Evolutionary conservation across 306 rosid genomes (phyloP), one percentile per base, ranked within the genome.

Genomic region (Senna siamea): DNA sequence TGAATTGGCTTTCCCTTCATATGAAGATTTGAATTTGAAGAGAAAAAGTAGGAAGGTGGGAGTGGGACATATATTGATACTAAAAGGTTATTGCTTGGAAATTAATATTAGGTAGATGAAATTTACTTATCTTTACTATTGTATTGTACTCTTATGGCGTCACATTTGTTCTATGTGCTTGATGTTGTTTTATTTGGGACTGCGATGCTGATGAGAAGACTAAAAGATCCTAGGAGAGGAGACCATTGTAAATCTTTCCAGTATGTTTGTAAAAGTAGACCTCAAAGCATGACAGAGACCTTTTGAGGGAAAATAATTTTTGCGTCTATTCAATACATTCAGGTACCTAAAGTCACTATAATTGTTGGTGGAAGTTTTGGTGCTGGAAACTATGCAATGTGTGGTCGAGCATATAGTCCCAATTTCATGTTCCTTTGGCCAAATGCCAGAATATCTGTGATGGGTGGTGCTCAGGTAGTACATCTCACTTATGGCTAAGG

Each of bases 381-480:
- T 71, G 97, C 98, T 70, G 98, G 98, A 72, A 91, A 91, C 83
- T 94, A 94, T 84, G 98, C 98, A 74, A 94, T 94, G 98, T 94
- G 98, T 66, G 98, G 98, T 35, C 97, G 98, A 69, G 97, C 98
- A 50, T 94, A 91, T 58, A 94, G 96, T 87, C 98, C 98, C 18
- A 73, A 94, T 78, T 94, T 94, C 87, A 82, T 89, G 89, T 94
- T 88, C 88, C 85, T 94, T 72, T 91, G 98, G 97, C 98, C 98
- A 17, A 94, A 94, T 81, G 94, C 98, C 34, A 82, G 85, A 82
- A 91, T 94, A 79, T 94, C 97, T 64, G 97, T 94, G 69, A 94
- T 94, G 98, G 97, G 98, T 66, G 98, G 97, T 68, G 89, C 94
- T 59, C 98, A 94, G 96, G 98, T 93, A 85, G 73, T 66, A 30